Evolutionary conservation across 2,329 filamentous ascomycete species (phyloP).

Genomic region (Onygena corvina): DNA sequence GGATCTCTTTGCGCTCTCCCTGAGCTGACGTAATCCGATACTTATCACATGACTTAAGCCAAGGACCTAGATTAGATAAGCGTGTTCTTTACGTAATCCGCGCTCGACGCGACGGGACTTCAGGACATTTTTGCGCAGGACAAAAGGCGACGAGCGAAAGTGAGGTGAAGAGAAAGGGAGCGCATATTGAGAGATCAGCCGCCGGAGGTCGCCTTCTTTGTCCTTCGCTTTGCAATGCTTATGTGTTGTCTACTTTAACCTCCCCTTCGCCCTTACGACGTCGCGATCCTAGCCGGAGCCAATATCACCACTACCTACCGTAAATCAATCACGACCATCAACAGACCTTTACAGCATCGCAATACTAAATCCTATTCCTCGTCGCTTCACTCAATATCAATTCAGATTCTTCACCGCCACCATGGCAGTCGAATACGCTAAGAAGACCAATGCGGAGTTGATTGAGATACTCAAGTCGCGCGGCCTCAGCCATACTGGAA

Average conservation of each 20-base stretch:
- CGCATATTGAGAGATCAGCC: neutral
- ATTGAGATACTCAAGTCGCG: constrained; percentile 40
- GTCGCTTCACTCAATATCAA: neutral
- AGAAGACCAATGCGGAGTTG: constrained; percentile 40
- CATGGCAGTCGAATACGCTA: constrained; percentile 37
- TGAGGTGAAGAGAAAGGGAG: too few relatives aligned
- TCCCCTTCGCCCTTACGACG: neutral
- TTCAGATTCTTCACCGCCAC: too few relatives aligned
- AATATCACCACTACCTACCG: neutral
- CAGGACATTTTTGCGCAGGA: neutral
- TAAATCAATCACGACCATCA: too few relatives aligned
- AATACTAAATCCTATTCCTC: neutral
- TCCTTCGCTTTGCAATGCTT: neutral
- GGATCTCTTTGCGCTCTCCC: too few relatives aligned
- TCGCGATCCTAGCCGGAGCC: neutral
- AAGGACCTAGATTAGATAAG: too few relatives aligned
- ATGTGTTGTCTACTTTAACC: neutral
- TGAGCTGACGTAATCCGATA: too few relatives aligned
- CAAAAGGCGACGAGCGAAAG: neutral
- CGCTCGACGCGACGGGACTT: constrained; percentile 4
- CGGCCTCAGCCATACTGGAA: constrained; percentile 37
- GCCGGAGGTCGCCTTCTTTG: constrained; percentile 1
- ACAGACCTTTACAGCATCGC: neutral
- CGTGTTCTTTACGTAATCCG: too few relatives aligned
- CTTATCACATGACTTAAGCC: too few relatives aligned